Evolutionary conservation across 495 filamentous ascomycete genomes (phyloP), one percentile per base, ranked within the genome.

Genomic region (Penicillium flavigenum): DNA sequence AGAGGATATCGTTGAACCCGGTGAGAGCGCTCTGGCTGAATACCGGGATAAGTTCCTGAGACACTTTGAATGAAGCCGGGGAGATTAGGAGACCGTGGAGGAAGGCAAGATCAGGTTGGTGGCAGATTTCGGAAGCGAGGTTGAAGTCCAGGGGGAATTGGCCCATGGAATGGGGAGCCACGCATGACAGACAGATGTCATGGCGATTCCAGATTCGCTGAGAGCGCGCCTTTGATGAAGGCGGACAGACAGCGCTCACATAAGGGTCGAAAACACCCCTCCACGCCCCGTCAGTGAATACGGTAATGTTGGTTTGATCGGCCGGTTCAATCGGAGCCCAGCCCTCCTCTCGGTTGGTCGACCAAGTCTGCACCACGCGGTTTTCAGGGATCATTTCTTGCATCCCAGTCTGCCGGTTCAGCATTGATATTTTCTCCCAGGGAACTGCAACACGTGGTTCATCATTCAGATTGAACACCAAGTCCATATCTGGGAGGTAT

Each of bases 381-480:
- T 71, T 63, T 26, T 62, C 47, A 6, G 65, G 54, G 5, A 63
- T 62, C 36, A 61, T 29, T 31, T 51, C 51, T n/a, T 67, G 60
- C 46, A 66, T 51, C 39, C 51, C 70, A 29, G 74, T 80, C 20
- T 63, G 63, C 17, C 68, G 65, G 43, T 63, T 76, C 20, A 82
- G 60, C 7, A 63, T 60, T 6, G 74, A 54, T 10, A 81, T 67
- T 16, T 83, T 81, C 51, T 85, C 80, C 79, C 84, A 88, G 3
- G 89, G 86, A 1, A 89, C 83, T 2, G 90, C 77, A 5, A 92
- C 81, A 14, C 89, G 79, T n/a, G 90, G 88, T 60, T 89, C 81
- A 61, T 92, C 88, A 43, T 89, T 83, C 24, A 91, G 63, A 66
- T 94, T 95, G 72, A 95, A 86, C 0, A 87, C 86, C 36, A 95